These are phyloP conservation scores for Candida methanosorbosa DNA, from an alignment of 805 yeast species.

Conservation along the genomic window DNA sequence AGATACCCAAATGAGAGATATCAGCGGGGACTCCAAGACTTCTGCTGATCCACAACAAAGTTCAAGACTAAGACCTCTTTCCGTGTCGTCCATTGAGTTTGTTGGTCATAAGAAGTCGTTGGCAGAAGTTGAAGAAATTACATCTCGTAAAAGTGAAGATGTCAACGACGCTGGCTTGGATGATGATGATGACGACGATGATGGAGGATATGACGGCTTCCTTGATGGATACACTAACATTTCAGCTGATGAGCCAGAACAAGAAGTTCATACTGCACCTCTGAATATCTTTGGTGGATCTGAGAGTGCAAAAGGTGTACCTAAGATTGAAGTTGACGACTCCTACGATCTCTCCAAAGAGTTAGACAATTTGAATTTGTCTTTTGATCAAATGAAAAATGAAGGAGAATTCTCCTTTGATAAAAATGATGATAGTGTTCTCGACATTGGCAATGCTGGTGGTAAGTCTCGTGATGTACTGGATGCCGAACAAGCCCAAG, in stretches of 20 bases:
- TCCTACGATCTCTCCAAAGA: conserved; percentile 3
- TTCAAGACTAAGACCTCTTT: conserved; percentile 4
- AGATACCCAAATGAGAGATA: too few relatives aligned
- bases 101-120: conserved; percentile 22
- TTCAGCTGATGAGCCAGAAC: conserved; percentile 7
- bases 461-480: background rate
- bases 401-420: conserved; percentile 25
- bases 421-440: conserved; percentile 19
- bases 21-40: background rate
- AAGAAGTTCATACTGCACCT: too few relatives aligned
- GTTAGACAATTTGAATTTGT: conserved; percentile 3
- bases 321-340: background rate
- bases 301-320: background rate
- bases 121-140: conserved; percentile 15
- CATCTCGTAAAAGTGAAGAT: conserved; percentile 1
- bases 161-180: conserved; percentile 1
- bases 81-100: conserved; percentile 21
- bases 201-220: conserved; percentile 17
- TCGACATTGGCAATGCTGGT: conserved; percentile 1
- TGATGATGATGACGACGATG: conserved; percentile 16
- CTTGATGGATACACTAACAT: conserved; percentile 19
- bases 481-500: background rate
- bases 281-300: conserved; percentile 3
- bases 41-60: background rate
- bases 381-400: conserved; percentile 8